Percentiles rank a stretch among this genome's conserved stretches.
Conservation (phyloP, 805 yeast genomes). For the Barnettozyma salicaria region DNA sequence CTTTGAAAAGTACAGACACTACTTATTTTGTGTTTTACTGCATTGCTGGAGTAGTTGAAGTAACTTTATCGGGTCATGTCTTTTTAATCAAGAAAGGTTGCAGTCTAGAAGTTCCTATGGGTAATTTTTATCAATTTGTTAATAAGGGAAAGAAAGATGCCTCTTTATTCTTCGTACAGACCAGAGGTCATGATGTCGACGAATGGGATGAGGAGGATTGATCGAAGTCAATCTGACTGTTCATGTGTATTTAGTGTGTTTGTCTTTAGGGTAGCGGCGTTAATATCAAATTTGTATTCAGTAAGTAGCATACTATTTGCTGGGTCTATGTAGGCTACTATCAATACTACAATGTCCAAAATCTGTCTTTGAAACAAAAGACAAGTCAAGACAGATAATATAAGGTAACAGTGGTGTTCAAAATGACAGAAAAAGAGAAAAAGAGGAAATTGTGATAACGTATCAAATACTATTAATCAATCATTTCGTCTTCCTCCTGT, state of each 20-base stretch:
- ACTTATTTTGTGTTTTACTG: constrained; percentile 73
- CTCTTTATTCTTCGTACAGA: constrained; percentile 70
- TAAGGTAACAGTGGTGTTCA: neutral
- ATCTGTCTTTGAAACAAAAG: too few relatives aligned
- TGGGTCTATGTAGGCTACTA: too few relatives aligned
- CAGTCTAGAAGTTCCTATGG: constrained; percentile 75
- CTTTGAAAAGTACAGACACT: constrained; percentile 50
- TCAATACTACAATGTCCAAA: too few relatives aligned
- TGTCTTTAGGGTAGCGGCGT: too few relatives aligned
- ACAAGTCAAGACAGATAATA: neutral
- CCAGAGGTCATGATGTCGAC: constrained; percentile 29
- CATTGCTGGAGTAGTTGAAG: constrained; percentile 63
- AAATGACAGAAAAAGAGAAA: neutral
- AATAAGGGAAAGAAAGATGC: constrained; percentile 56
- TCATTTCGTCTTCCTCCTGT: constrained; percentile 28
- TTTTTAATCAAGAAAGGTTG: constrained; percentile 69
- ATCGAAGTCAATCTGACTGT: neutral
- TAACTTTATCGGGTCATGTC: constrained; percentile 48
- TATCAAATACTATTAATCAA: neutral
- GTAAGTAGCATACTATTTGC: too few relatives aligned
- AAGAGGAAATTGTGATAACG: neutral
- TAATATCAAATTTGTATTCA: too few relatives aligned
- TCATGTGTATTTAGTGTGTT: neutral
- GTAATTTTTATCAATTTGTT: constrained; percentile 61
- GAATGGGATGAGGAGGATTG: constrained; percentile 19